Evolutionary conservation across 2,329 filamentous ascomycete genomes (phyloP), one percentile per base, ranked within the genome.

Genomic region (Alternaria dauci): DNA sequence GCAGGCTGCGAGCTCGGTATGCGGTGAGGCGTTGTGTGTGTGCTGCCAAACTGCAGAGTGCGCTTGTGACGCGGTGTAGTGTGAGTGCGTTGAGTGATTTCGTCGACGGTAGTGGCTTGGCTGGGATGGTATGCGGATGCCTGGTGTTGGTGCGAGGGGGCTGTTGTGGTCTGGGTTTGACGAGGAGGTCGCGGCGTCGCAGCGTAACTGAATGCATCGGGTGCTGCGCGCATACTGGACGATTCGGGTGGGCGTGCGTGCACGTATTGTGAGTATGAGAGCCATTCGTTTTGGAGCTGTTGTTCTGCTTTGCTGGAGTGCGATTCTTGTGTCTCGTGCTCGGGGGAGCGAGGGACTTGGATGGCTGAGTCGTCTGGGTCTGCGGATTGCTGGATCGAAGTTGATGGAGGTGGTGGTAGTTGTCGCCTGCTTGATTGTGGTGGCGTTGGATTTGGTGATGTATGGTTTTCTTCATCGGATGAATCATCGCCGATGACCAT

Each of bases 101-200:
- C 69, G 14, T 76, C 74, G 3, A 77, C 62, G 3, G 76, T 78
- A 8, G 76, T 78, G 1, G 76, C 76, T 66, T 78, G 76, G 52
- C 74, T 76, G 2, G 69, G 58, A 14, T 62, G 52, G 20, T 60
- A 41, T 5, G 36, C 58, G n/a, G 62, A 55, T 16, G 58, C 48
- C 18, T 58, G 54, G 2, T 53, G 43, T 8, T 47, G 18, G 25
- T 20, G 39, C 3, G 38, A 28, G 2, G 25, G 12, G 9, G 36
- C 34, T 8, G 46, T 42, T 41, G 38, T 12, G 7, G 18, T 54
- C 42, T 16, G 43, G 6, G 30, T 54, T 38, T 16, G 39, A n/a
- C 9, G 14, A 5, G 55, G 43, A 14, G 56, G 58, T 16, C 52
- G 59, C 2, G 73, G 71, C 1, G 73, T 72, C 2, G 63, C 63